Percentiles rank a stretch among this genome's conserved stretches.
phyloP scores from a whole-genome alignment of 202 grass and related monocot genomes.

The Thinopyrum obtusiflorum region DNA sequence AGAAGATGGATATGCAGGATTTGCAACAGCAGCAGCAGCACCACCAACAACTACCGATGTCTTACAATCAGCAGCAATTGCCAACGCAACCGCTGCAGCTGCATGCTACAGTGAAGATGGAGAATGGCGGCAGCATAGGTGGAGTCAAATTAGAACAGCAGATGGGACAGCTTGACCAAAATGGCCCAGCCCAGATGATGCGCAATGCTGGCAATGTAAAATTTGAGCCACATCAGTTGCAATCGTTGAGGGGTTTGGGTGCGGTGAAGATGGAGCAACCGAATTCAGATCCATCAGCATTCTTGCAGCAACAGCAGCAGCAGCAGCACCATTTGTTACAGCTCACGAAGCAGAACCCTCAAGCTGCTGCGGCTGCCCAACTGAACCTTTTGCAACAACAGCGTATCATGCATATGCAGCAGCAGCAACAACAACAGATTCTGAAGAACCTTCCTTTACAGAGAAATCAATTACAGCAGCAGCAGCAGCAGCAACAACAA shows the following conservation, averaged over 20 bases:
- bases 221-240: slow-evolving; percentile 68
- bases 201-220: slow-evolving; percentile 57
- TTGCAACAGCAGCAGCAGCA: slow-evolving; percentile 61
- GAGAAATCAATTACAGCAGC: slow-evolving; percentile 65
- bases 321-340: slow-evolving; percentile 61
- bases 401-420: slow-evolving; percentile 66
- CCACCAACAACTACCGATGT: slow-evolving; percentile 50
- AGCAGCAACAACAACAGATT: slow-evolving; percentile 77
- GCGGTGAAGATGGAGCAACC: slow-evolving; percentile 63
- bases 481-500: slow-evolving; percentile 20
- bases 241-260: slow-evolving; percentile 53
- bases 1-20: slow-evolving; percentile 59
- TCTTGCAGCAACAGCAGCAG: slow-evolving; percentile 54
- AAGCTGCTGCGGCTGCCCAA: slow-evolving; percentile 65
- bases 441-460: slow-evolving; percentile 66
- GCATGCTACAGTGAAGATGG: slow-evolving; percentile 54
- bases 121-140: slow-evolving; percentile 48
- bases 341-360: slow-evolving; percentile 70
- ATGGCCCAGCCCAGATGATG: slow-evolving; percentile 42
- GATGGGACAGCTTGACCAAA: slow-evolving; percentile 62
- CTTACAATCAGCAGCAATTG: slow-evolving; percentile 64
- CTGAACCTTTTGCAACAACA: slow-evolving; percentile 84
- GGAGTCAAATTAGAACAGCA: slow-evolving; percentile 77
- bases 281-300: slow-evolving; percentile 50
- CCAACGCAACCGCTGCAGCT: slow-evolving; percentile 42